A percentile compares a stretch with the other conserved stretches of the same genome.
Evolutionary conservation across 306 rosid species (phyloP).

Genomic region (Prosopis cineraria): DNA sequence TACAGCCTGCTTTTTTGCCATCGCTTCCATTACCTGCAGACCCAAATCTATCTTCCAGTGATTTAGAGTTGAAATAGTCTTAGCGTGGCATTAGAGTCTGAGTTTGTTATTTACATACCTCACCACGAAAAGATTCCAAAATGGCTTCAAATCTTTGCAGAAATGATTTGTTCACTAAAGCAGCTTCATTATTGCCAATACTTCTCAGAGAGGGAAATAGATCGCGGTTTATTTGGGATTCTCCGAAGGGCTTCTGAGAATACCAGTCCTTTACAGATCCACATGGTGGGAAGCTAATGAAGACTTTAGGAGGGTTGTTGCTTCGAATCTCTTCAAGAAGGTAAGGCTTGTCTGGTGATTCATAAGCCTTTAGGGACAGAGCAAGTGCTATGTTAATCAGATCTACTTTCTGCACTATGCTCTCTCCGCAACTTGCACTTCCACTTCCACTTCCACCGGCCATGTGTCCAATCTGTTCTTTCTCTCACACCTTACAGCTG

Average conservation of each 20-base stretch:
- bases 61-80: background rate
- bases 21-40: conserved; percentile 52
- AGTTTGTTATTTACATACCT: conserved; percentile 46
- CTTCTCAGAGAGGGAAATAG: conserved; percentile 64
- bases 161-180: conserved; percentile 56
- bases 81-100: background rate
- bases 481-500: background rate
- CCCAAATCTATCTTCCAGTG: background rate
- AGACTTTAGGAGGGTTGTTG: conserved; percentile 16
- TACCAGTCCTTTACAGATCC: conserved; percentile 56
- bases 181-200: conserved; percentile 62
- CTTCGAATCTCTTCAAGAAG: conserved; percentile 1
- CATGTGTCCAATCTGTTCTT: conserved; percentile 32
- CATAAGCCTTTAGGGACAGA: conserved; percentile 46
- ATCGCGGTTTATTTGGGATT: conserved; percentile 34
- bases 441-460: conserved; percentile 21
- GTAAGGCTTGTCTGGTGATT: conserved; percentile 28
- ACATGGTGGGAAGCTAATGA: conserved; percentile 62
- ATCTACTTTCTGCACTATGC: conserved; percentile 37
- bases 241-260: conserved; percentile 52
- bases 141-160: conserved; percentile 41
- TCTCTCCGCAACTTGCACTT: conserved; percentile 40
- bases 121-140: background rate
- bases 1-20: conserved; percentile 36
- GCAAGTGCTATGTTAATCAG: conserved; percentile 39